These are phyloP conservation scores for Mycena chlorophos DNA, from an alignment of 768 basidiomycete species.

Conservation along the genomic window DNA sequence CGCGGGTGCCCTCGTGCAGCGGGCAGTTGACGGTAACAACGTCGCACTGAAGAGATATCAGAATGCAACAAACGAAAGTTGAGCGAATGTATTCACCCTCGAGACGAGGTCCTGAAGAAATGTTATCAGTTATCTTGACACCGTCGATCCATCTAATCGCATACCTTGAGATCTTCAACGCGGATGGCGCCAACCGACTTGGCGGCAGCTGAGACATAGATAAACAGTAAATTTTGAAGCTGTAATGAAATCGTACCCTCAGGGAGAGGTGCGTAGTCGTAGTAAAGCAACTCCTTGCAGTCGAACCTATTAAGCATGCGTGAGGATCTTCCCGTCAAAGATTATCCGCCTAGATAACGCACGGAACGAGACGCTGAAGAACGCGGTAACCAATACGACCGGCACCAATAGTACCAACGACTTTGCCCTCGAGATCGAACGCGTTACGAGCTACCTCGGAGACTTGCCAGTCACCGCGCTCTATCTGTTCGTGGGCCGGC, in stretches of 20 bases:
- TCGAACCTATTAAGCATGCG: conserved; percentile 50
- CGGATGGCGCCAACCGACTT: conserved; percentile 69
- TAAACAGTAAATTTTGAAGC: background rate
- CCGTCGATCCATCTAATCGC: background rate
- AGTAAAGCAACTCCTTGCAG: conserved; percentile 89
- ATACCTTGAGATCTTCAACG: conserved; percentile 74
- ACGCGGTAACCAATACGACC: conserved; percentile 84
- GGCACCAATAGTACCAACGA: conserved; percentile 87
- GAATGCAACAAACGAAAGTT: background rate
- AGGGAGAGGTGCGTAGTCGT: conserved; percentile 77
- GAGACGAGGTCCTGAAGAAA: conserved; percentile 15
- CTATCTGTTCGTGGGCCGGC: conserved; percentile 88
- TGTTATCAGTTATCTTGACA: background rate
- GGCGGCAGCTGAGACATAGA: conserved; percentile 49
- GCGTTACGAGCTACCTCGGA: conserved; percentile 80
- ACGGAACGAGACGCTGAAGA: conserved; percentile 69
- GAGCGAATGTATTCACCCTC: background rate
- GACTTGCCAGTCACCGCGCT: conserved; percentile 85
- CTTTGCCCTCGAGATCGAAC: conserved; percentile 88
- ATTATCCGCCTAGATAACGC: background rate
- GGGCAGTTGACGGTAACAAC: conserved; percentile 88
- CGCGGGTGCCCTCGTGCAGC: conserved; percentile 80
- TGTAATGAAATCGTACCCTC: conserved; percentile 40
- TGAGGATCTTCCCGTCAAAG: background rate
- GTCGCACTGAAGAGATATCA: conserved; percentile 56